Evolutionary conservation across 306 rosid species (phyloP).

Genomic region (Oemleria cerasiformis): DNA sequence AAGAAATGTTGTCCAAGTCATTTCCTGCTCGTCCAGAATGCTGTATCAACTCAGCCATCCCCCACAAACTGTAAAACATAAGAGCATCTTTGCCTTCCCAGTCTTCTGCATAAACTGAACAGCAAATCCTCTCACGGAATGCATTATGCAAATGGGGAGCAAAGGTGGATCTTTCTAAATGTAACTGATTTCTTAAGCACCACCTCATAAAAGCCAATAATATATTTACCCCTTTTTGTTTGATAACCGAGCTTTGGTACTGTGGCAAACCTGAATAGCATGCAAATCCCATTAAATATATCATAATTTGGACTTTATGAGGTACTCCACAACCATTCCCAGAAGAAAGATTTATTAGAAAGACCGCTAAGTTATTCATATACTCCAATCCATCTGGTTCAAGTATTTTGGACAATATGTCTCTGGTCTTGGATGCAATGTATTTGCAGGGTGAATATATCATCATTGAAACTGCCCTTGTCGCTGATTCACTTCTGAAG

Average conservation of each 20-base stretch:
- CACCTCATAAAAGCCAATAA: constrained; percentile 46
- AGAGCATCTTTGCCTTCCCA: constrained; percentile 77
- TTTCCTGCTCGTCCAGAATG: constrained; percentile 32
- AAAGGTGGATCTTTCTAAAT: constrained; percentile 41
- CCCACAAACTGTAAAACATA: constrained; percentile 63
- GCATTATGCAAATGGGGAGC: constrained; percentile 50
- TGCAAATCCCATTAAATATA: constrained; percentile 51
- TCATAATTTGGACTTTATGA: constrained; percentile 46
- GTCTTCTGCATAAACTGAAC: constrained; percentile 48
- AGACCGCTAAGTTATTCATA: constrained; percentile 38
- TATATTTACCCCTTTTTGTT: constrained; percentile 41
- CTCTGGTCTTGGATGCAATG: constrained; percentile 56
- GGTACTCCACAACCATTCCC: constrained; percentile 39
- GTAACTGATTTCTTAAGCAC: constrained; percentile 47
- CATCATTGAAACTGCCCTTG: constrained; percentile 83
- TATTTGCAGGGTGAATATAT: constrained; percentile 72
- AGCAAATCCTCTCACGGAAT: constrained; percentile 53
- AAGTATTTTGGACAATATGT: constrained; percentile 45
- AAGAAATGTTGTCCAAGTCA: constrained; percentile 24
- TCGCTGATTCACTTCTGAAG: constrained; percentile 56
- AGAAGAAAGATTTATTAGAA: constrained; percentile 48
- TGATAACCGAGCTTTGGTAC: constrained; percentile 37
- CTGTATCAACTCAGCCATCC: constrained; percentile 61
- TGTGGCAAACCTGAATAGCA: constrained; percentile 55
- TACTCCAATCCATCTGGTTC: constrained; percentile 34